A percentile compares a stretch with the other conserved stretches of the same genome.
phyloP scores from a whole-genome alignment of 2,329 filamentous ascomycete species.

The Monilinia vaccinii-corymbosi region DNA sequence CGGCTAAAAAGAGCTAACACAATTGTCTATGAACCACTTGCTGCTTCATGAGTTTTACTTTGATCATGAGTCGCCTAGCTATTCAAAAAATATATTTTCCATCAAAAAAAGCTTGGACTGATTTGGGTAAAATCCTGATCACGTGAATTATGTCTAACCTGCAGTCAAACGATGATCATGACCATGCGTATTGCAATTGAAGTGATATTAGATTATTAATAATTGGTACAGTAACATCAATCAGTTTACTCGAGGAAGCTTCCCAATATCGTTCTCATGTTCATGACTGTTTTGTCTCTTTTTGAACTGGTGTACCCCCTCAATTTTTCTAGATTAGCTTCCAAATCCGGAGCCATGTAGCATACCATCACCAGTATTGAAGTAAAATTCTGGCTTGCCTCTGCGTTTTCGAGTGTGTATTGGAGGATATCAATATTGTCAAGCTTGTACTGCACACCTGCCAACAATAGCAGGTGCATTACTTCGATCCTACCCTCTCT shows the following conservation, averaged over 20 bases:
- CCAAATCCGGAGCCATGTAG: neutral
- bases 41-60: conserved; percentile 5
- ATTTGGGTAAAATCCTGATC: neutral
- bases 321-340: neutral
- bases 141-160: neutral
- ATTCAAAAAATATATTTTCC: conserved; percentile 8
- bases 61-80: neutral
- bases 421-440: conserved; percentile 9
- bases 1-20: conserved; percentile 17
- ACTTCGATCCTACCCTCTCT: conserved; percentile 15
- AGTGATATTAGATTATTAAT: neutral
- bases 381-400: neutral
- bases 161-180: too few relatives aligned
- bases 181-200: neutral
- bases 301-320: neutral
- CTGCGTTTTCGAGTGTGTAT: neutral
- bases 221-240: neutral
- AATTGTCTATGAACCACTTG: conserved; percentile 4
- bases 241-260: neutral
- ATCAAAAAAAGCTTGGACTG: conserved; percentile 14
- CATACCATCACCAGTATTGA: neutral
- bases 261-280: neutral
- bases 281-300: neutral
- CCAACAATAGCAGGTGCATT: conserved; percentile 17
- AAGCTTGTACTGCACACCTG: conserved; percentile 14